A percentile compares a stretch with the other conserved stretches of the same genome.
These are phyloP conservation scores for Penicillium brevicompactum DNA, from an alignment of 2,329 filamentous ascomycete species.

Conservation along the genomic window DNA sequence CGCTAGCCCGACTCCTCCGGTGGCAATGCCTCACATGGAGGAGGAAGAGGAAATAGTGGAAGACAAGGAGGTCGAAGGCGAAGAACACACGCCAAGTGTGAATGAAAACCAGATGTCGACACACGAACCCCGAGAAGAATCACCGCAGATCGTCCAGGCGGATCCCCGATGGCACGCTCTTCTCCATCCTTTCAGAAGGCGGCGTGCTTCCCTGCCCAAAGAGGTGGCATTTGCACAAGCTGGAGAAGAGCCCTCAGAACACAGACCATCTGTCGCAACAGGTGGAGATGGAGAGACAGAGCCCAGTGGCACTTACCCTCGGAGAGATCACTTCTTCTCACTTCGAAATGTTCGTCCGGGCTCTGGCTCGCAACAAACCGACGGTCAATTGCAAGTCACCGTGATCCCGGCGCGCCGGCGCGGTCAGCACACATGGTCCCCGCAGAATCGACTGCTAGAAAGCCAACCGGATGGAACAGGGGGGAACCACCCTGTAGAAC, in stretches of 20 bases:
- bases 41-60: conserved; percentile 33
- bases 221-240: conserved; percentile 62
- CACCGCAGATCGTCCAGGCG: conserved; percentile 32
- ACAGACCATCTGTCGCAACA: conserved; percentile 32
- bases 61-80: conserved; percentile 29
- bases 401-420: conserved; percentile 62
- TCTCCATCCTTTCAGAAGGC: conserved; percentile 60
- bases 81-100: conserved; percentile 7
- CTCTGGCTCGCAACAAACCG: conserved; percentile 38
- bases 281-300: conserved; percentile 32
- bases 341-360: conserved; percentile 47
- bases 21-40: conserved; percentile 37
- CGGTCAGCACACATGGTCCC: conserved; percentile 58
- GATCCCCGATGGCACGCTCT: conserved; percentile 53
- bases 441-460: conserved; percentile 36
- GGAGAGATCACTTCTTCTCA: conserved; percentile 51
- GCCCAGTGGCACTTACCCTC: conserved; percentile 46
- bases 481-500: background rate
- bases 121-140: conserved; percentile 32
- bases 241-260: conserved; percentile 40
- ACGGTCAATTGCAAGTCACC: conserved; percentile 56
- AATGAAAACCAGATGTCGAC: conserved; percentile 19
- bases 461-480: conserved; percentile 9
- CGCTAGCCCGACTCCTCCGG: conserved; percentile 49
- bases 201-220: conserved; percentile 59